These are phyloP conservation scores for Penicillium macrosclerotiorum DNA, from an alignment of 495 filamentous ascomycete species.

Conservation along the genomic window DNA sequence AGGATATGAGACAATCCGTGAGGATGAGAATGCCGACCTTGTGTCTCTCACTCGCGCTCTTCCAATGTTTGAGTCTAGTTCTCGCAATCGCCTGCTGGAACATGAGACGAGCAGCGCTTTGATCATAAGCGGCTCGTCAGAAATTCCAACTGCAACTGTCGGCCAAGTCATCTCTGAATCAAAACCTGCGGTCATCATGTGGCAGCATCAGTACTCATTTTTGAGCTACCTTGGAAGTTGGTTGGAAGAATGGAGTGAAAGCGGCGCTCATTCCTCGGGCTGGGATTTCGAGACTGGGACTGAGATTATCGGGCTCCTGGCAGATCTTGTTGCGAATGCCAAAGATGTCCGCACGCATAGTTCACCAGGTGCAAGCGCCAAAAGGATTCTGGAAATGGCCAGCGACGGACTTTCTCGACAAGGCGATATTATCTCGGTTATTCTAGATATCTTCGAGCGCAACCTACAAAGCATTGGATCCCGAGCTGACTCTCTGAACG, in stretches of 20 bases:
- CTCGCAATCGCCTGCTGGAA: slow-evolving; percentile 19
- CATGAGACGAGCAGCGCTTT: slow-evolving; percentile 29
- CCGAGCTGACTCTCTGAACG: slow-evolving; percentile 47
- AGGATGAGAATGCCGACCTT: slow-evolving; percentile 78
- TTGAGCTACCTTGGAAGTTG: slow-evolving; percentile 74
- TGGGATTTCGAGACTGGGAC: slow-evolving; percentile 50
- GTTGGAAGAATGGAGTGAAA: slow-evolving; percentile 55
- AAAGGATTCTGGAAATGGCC: slow-evolving; percentile 62
- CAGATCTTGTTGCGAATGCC: slow-evolving; percentile 49
- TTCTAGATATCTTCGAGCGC: slow-evolving; percentile 81
- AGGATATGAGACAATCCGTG: slow-evolving; percentile 70
- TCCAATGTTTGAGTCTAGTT: slow-evolving; percentile 35
- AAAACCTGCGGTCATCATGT: slow-evolving; percentile 60
- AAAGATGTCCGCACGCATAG: slow-evolving; percentile 26
- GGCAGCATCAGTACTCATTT: slow-evolving; percentile 73
- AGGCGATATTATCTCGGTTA: slow-evolving; percentile 74
- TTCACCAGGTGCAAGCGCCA: slow-evolving; percentile 37
- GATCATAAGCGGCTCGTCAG: slow-evolving; percentile 39
- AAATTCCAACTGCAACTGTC: slow-evolving; percentile 57
- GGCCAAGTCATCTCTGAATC: slow-evolving; percentile 71
- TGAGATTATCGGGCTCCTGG: slow-evolving; percentile 64
- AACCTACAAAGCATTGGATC: slow-evolving; percentile 62
- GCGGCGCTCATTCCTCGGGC: slow-evolving; percentile 33
- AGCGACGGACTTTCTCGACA: slow-evolving; percentile 71
- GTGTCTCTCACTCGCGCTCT: slow-evolving; percentile 42